Percentiles rank a stretch among this genome's conserved stretches.
Conservation (phyloP, 2,329 filamentous ascomycete genomes). For the Colletotrichum melonis region DNA sequence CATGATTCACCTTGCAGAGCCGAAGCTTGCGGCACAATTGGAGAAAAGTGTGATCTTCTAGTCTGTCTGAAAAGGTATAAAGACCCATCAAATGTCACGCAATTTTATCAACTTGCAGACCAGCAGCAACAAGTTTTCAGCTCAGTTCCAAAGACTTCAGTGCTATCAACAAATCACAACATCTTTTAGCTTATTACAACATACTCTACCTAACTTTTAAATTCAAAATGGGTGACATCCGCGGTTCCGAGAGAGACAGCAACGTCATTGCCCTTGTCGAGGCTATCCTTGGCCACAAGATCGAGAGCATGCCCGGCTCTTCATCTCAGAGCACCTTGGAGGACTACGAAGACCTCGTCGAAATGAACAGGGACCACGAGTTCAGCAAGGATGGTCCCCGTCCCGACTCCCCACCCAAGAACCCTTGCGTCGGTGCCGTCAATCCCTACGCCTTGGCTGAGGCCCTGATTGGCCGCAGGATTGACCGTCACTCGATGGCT, state of each 20-base stretch:
- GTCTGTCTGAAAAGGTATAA: constrained; percentile 11
- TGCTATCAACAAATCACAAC: constrained; percentile 4
- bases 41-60: neutral
- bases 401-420: constrained; percentile 51
- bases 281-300: constrained; percentile 49
- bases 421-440: constrained; percentile 52
- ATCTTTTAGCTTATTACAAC: constrained; percentile 10
- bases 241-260: constrained; percentile 28
- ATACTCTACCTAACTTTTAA: constrained; percentile 34
- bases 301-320: constrained; percentile 41
- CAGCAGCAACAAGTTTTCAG: neutral
- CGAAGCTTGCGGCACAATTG: neutral
- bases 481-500: constrained; percentile 50
- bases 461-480: constrained; percentile 53
- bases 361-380: constrained; percentile 40
- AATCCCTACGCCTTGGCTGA: constrained; percentile 59
- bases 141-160: neutral
- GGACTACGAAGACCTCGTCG: constrained; percentile 48
- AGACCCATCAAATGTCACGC: neutral
- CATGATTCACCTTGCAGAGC: constrained; percentile 25
- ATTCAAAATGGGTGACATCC: constrained; percentile 34
- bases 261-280: constrained; percentile 46
- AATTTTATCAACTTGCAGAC: accelerated
- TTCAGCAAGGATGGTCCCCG: constrained; percentile 40
- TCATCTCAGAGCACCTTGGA: constrained; percentile 41